These are phyloP conservation scores for Phytophthora citricola DNA, from an alignment of 352 stramenopile species.

Conservation along the genomic window DNA sequence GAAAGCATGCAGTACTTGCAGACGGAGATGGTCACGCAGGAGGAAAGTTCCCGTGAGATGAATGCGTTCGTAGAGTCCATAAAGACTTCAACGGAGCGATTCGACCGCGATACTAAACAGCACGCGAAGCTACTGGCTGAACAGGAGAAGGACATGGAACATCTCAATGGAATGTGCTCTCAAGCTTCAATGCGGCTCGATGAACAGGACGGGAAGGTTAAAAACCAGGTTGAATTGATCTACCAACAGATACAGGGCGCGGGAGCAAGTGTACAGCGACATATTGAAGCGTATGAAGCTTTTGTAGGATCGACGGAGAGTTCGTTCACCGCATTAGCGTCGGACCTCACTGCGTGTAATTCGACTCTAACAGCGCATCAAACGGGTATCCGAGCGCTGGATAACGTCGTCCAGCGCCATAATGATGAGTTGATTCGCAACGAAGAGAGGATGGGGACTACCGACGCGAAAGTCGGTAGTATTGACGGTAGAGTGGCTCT, in stretches of 20 bases:
- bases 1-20: slow-evolving; percentile 51
- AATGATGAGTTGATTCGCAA: slow-evolving; percentile 42
- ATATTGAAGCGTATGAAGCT: slow-evolving; percentile 28
- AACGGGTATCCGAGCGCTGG: slow-evolving; percentile 37
- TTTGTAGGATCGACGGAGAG: slow-evolving; percentile 44
- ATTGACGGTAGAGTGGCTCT: slow-evolving; percentile 50
- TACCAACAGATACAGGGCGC: slow-evolving; percentile 24
- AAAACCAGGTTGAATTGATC: slow-evolving; percentile 32
- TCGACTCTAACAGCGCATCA: slow-evolving; percentile 42
- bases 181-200: slow-evolving; percentile 33
- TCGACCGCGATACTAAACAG: slow-evolving; percentile 29
- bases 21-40: slow-evolving; percentile 55
- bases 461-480: slow-evolving; percentile 40
- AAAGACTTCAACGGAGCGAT: slow-evolving; percentile 20
- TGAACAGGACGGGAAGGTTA: slow-evolving; percentile 37
- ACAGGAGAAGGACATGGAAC: slow-evolving; percentile 40
- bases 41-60: slow-evolving; percentile 45
- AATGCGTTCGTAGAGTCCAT: slow-evolving; percentile 37
- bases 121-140: slow-evolving; percentile 28
- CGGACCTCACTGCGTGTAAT: slow-evolving; percentile 39
- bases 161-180: slow-evolving; percentile 36
- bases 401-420: slow-evolving; percentile 35
- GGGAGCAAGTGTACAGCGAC: slow-evolving; percentile 12
- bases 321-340: slow-evolving; percentile 34
- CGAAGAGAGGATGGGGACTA: slow-evolving; percentile 36